Percentiles rank a stretch among this genome's conserved stretches.
Conservation (phyloP, 805 yeast species). For the Yamadazyma scolyti region DNA sequence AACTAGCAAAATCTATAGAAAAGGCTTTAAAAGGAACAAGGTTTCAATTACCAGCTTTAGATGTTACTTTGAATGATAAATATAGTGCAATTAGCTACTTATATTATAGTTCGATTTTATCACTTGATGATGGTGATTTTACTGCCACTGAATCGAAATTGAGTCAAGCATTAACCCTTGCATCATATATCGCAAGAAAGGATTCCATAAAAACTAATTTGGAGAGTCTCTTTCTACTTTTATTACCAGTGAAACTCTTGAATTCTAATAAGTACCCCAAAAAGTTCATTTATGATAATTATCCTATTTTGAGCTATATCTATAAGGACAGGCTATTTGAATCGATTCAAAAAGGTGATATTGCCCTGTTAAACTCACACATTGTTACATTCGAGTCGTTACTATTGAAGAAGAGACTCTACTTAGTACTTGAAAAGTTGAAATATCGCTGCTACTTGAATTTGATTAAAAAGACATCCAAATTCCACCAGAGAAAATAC, state of each 20-base stretch:
- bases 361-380: constrained; percentile 45
- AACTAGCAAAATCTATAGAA: constrained; percentile 71
- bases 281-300: constrained; percentile 30
- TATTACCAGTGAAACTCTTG: constrained; percentile 62
- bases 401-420: constrained; percentile 57
- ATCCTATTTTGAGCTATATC: constrained; percentile 37
- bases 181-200: constrained; percentile 17
- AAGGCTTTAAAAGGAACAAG: constrained; percentile 60
- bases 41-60: constrained; percentile 48
- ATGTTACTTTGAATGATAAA: constrained; percentile 29
- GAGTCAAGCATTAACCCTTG: constrained; percentile 42
- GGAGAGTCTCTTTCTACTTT: constrained; percentile 51
- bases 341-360: constrained; percentile 53
- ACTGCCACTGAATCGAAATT: constrained; percentile 49
- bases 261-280: constrained; percentile 47
- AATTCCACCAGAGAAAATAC: constrained; percentile 15
- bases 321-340: constrained; percentile 46
- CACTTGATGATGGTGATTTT: constrained; percentile 63
- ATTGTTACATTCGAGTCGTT: constrained; percentile 44
- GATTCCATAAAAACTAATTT: constrained; percentile 24
- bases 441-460: constrained; percentile 48
- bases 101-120: constrained; percentile 66
- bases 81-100: constrained; percentile 56
- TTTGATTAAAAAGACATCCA: constrained; percentile 41
- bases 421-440: constrained; percentile 53